Conservation (phyloP, 2,329 filamentous ascomycete genomes). For the Exophiala calicioides region DNA sequence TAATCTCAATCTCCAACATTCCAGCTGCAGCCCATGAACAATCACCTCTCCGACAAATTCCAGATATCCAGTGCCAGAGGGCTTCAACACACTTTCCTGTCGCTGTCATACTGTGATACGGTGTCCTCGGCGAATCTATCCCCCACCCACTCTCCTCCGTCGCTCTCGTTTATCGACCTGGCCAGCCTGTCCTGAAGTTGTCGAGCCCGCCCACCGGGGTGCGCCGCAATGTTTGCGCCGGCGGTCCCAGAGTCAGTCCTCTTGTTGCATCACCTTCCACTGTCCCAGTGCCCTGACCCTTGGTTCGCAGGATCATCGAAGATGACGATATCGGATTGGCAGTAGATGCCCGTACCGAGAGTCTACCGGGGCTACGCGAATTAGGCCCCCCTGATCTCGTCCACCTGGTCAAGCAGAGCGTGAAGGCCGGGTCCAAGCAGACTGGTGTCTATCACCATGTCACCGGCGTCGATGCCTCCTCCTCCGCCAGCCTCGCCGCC, state of each 20-base stretch:
- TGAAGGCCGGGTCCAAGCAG: slow-evolving; percentile 53
- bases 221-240: slow-evolving; percentile 65
- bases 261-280: neutral
- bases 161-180: neutral
- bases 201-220: slow-evolving; percentile 13
- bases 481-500: slow-evolving; percentile 91
- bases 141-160: no score
- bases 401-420: slow-evolving; percentile 79
- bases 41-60: no score
- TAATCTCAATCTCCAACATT: no score
- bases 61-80: no score
- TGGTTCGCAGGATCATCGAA: slow-evolving; percentile 74
- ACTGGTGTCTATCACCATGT: slow-evolving; percentile 97
- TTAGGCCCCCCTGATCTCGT: slow-evolving; percentile 94
- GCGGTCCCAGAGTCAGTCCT: slow-evolving; percentile 72
- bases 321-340: slow-evolving; percentile 82
- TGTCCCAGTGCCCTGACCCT: slow-evolving; percentile 13
- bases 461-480: slow-evolving; percentile 94
- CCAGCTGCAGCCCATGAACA: no score
- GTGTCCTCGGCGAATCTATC: no score
- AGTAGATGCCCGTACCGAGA: slow-evolving; percentile 89
- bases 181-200: slow-evolving; percentile 19
- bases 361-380: slow-evolving; percentile 80
- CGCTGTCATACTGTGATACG: no score
- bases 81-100: neutral